Base-by-base conservation (phyloP, 306 rosid species). In the Trifolium dubium region DNA sequence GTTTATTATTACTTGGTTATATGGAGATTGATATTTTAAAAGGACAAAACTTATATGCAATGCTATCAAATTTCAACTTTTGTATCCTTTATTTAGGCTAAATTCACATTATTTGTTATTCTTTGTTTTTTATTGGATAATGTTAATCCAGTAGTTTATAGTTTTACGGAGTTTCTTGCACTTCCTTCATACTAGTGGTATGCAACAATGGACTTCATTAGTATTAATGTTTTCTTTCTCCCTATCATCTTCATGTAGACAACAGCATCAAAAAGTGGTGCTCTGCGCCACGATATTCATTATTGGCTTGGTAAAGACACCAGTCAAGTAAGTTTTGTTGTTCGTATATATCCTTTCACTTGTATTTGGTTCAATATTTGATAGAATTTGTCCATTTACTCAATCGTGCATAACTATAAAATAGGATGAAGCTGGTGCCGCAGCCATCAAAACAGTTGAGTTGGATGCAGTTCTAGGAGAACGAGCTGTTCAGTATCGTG, bases 391-490 rank as follows among this genome's bases (percentile, higher is more conserved):
- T 14, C 56, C 35, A 41, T 55, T 50, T 65, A 10, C 64, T 72
- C 63, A 49, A 69, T 71, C 58, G 72, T 58, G 14, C 54, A 64
- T 39, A 69, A 76, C 69, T 29, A 47, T 80, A 59, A 67, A 83
- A 74, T 84, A 95, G 99, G 99, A 95, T 74, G 99, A 95, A 90
- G 93, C 98, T 54, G 99, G 99, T 35, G 49, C 88, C 18, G 98
- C 98, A 76, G 99, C 99, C 69, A 84, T 95, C 84, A 95, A 95
- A 83, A 90, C 99, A 37, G 89, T 95, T 64, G 99, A 95, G 83
- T 82, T 95, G 77, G 98, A 95, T 87, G 98, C 99, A 81, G 84
- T 93, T 76, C 93, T 95, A 62, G 99, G 99, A 76, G 99, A 98
- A 65, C 98, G 98, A 58, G 99, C 99, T 60, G 97, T 95, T 77